Conservation (phyloP, 2,329 filamentous ascomycete species). For the Colletotrichum orbiculare region DNA sequence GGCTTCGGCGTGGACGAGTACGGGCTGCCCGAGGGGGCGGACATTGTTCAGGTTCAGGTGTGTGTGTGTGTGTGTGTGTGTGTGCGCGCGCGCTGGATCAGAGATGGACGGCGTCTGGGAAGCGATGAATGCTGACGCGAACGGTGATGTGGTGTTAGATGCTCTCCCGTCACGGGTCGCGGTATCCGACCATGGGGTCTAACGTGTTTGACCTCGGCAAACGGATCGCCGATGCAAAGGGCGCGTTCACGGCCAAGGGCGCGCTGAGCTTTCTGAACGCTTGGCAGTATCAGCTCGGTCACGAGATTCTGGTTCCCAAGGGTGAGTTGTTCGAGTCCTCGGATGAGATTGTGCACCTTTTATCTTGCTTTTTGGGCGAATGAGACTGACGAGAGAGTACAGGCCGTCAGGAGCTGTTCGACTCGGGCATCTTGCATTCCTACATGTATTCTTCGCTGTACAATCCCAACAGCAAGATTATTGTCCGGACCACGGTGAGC, state of each 20-base stretch:
- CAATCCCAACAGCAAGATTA: conserved; percentile 77
- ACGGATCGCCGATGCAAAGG: conserved; percentile 65
- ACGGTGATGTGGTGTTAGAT: conserved; percentile 57
- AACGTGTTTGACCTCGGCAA: conserved; percentile 66
- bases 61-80: conserved; percentile 17
- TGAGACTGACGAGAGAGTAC: not conserved
- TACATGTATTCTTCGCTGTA: conserved; percentile 80
- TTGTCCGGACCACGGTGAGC: conserved; percentile 74
- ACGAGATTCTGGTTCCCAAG: conserved; percentile 77
- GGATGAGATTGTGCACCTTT: no score
- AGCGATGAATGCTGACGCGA: no score
- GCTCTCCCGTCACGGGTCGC: conserved; percentile 78
- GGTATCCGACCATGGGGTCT: conserved; percentile 75
- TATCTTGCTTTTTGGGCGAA: not conserved
- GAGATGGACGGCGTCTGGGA: not conserved
- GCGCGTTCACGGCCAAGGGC: conserved; percentile 66
- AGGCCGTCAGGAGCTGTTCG: conserved; percentile 77
- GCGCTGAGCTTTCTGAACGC: conserved; percentile 73
- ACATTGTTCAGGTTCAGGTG: conserved; percentile 73
- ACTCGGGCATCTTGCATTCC: conserved; percentile 75
- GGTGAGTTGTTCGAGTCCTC: conserved; percentile 45
- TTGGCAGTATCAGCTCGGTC: conserved; percentile 77
- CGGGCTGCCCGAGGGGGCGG: conserved; percentile 71
- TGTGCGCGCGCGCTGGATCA: no score
- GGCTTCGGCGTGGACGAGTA: conserved; percentile 82